Evolutionary conservation across 495 filamentous ascomycete genomes (phyloP).

Genomic region (Amorphotheca resinae): DNA sequence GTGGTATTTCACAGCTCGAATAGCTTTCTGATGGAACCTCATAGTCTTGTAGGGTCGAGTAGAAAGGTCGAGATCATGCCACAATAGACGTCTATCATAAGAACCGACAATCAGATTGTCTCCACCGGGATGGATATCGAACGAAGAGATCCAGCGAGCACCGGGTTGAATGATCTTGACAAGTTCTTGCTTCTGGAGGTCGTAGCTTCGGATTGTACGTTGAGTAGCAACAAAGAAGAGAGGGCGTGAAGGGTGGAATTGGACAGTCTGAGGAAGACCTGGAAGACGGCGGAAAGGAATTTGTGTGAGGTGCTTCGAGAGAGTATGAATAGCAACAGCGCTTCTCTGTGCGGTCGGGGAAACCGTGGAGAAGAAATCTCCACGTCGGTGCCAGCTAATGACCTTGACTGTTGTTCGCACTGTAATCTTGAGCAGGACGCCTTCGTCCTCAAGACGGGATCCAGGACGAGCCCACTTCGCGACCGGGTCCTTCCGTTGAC

Average conservation of each 20-base stretch:
- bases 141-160: constrained; percentile 85
- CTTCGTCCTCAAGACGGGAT: constrained; percentile 56
- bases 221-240: constrained; percentile 95
- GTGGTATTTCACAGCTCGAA: constrained; percentile 79
- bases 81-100: constrained; percentile 86
- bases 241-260: constrained; percentile 88
- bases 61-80: constrained; percentile 94
- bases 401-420: constrained; percentile 77
- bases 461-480: constrained; percentile 76
- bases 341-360: constrained; percentile 63
- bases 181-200: constrained; percentile 76
- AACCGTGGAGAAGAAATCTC: constrained; percentile 89
- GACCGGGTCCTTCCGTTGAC: constrained; percentile 60
- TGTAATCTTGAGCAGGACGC: constrained; percentile 64
- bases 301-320: constrained; percentile 89
- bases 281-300: constrained; percentile 81
- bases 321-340: constrained; percentile 90
- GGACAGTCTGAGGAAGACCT: constrained; percentile 75
- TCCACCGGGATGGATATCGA: constrained; percentile 85
- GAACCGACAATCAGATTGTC: constrained; percentile 89
- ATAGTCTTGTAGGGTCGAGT: constrained; percentile 88
- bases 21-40: constrained; percentile 83
- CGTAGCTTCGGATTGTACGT: constrained; percentile 81
- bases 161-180: constrained; percentile 87
- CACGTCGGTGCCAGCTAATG: constrained; percentile 88